Conservation (phyloP, 768 basidiomycete species). For the Macrolepiota dolichaula region DNA sequence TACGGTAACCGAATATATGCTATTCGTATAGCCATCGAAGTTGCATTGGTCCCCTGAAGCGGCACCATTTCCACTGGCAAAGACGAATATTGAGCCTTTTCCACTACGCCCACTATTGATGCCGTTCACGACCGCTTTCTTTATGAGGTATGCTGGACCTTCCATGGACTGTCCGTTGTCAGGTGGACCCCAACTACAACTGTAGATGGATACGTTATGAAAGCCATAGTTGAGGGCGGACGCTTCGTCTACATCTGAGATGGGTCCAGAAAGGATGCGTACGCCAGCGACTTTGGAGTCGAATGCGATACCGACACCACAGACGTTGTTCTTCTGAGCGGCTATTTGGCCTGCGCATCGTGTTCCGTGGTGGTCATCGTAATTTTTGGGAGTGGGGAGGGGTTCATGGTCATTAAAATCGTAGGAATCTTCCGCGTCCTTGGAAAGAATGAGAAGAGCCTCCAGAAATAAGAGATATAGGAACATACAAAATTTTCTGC, state of each 20-base stretch:
- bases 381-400: conserved; percentile 82
- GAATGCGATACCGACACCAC: conserved; percentile 94
- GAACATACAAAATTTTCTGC: conserved; percentile 85
- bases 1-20: conserved; percentile 94
- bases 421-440: conserved; percentile 87
- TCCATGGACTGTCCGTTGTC: conserved; percentile 96
- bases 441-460: conserved; percentile 31
- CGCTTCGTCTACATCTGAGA: conserved; percentile 95
- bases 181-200: conserved; percentile 97
- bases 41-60: conserved; percentile 93
- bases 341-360: conserved; percentile 97
- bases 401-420: conserved; percentile 94
- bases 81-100: conserved; percentile 93
- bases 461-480: not conserved
- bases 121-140: conserved; percentile 92
- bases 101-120: conserved; percentile 86
- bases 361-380: conserved; percentile 95
- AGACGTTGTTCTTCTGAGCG: conserved; percentile 88
- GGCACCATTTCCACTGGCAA: conserved; percentile 96
- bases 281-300: conserved; percentile 89
- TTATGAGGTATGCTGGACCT: conserved; percentile 84
- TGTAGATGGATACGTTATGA: conserved; percentile 89
- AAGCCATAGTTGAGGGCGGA: conserved; percentile 92
- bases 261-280: conserved; percentile 92
- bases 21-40: conserved; percentile 99